phyloP scores from a whole-genome alignment of 2,329 filamentous ascomycete genomes.

The Alternaria sp. region DNA sequence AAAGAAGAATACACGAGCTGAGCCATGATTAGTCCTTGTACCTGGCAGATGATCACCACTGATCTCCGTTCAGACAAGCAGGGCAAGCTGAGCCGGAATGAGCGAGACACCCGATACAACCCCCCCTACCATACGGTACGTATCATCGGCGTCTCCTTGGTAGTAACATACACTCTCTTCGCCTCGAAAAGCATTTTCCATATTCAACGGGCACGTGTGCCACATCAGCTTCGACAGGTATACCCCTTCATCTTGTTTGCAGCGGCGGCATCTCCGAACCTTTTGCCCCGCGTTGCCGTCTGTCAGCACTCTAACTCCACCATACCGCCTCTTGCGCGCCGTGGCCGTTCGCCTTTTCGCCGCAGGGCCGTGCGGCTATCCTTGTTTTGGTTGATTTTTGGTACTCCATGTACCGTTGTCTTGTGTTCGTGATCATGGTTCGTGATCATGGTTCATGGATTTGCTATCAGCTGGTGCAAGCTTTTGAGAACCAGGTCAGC shows the following conservation, averaged over 20 bases:
- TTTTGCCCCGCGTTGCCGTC: conserved; percentile 4
- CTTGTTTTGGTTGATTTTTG: background rate
- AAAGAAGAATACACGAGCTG: conserved; percentile 4
- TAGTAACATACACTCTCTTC: background rate
- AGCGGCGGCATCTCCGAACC: conserved; percentile 2
- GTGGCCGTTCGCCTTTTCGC: conserved; percentile 1
- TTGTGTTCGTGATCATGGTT: background rate
- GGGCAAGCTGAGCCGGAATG: conserved; percentile 17
- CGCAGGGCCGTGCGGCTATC: background rate
- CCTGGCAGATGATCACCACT: conserved; percentile 32
- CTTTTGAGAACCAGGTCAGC: background rate
- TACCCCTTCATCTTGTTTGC: background rate
- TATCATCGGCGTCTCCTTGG: background rate
- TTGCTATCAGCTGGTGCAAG: conserved; percentile 1
- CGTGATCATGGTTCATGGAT: background rate
- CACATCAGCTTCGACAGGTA: background rate
- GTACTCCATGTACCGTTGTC: background rate
- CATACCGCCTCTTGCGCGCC: conserved; percentile 8
- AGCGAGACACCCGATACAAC: background rate
- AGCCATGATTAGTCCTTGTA: conserved; percentile 20
- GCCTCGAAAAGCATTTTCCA: background rate
- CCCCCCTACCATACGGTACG: background rate
- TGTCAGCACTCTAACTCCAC: conserved; percentile 4
- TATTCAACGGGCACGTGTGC: background rate
- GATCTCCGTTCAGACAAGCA: conserved; percentile 20